These are phyloP conservation scores for Xylaria acuta DNA, from an alignment of 495 filamentous ascomycete species.

Conservation along the genomic window DNA sequence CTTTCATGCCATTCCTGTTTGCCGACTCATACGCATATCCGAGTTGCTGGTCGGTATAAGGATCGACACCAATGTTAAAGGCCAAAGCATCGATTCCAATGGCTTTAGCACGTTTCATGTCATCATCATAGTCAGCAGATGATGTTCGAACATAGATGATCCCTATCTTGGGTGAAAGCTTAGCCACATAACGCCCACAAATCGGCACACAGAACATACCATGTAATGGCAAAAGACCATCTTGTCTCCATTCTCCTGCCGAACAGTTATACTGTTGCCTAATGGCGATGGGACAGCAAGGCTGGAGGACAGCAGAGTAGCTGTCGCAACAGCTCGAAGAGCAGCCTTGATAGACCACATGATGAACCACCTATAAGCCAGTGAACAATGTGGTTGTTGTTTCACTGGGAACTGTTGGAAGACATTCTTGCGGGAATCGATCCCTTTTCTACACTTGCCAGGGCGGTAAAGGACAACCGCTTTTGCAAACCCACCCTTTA, in stretches of 20 bases:
- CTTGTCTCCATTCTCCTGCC: conserved; percentile 28
- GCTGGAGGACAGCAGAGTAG: conserved; percentile 4
- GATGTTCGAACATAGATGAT: conserved; percentile 57
- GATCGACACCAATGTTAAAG: conserved; percentile 63
- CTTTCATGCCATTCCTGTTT: conserved; percentile 62
- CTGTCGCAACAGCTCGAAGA: conserved; percentile 5
- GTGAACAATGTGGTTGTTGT: background rate
- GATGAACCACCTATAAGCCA: background rate
- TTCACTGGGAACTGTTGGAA: background rate
- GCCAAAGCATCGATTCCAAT: conserved; percentile 67
- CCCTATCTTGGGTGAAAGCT: conserved; percentile 52
- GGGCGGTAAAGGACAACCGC: background rate
- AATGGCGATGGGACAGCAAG: conserved; percentile 15
- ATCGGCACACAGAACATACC: conserved; percentile 42
- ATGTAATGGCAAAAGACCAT: conserved; percentile 68
- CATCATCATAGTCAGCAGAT: conserved; percentile 59
- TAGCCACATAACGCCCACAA: background rate
- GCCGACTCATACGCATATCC: conserved; percentile 61
- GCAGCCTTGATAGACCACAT: conserved; percentile 14
- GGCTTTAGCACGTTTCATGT: conserved; percentile 62
- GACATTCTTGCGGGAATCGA: background rate
- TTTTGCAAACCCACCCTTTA: background rate
- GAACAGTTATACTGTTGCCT: conserved; percentile 3
- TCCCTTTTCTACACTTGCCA: background rate
- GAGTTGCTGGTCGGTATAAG: conserved; percentile 51